phyloP scores from a whole-genome alignment of 140 eudicot species.

The Stevia rebaudiana region DNA sequence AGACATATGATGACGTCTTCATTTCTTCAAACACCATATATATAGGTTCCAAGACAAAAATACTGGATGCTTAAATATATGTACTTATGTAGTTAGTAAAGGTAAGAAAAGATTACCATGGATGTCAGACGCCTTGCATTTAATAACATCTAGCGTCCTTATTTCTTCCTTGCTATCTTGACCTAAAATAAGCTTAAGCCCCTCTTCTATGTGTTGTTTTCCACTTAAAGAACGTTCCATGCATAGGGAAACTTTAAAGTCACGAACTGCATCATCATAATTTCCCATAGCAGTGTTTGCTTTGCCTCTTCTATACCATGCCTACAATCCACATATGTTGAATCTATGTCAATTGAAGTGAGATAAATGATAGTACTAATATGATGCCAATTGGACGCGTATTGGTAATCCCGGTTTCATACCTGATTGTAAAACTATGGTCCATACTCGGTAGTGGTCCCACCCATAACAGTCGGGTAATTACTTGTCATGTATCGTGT shows the following conservation, averaged over 20 bases:
- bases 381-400: too few species aligned
- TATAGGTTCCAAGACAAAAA: background rate
- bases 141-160: slow-evolving; percentile 19
- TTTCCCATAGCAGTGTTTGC: slow-evolving; percentile 65
- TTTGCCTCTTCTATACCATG: slow-evolving; percentile 94
- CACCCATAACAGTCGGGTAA: too few species aligned
- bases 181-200: slow-evolving; percentile 38
- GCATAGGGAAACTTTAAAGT: slow-evolving; percentile 54
- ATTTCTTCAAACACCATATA: slow-evolving; percentile 13
- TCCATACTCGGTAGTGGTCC: too few species aligned
- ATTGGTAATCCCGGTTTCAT: too few species aligned
- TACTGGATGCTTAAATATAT: background rate
- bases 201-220: slow-evolving; percentile 63
- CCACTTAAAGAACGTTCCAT: slow-evolving; percentile 62
- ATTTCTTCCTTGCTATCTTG: slow-evolving; percentile 24
- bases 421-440: too few species aligned
- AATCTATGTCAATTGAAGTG: slow-evolving; percentile 10
- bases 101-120: slow-evolving; percentile 22
- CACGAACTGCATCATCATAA: slow-evolving; percentile 55
- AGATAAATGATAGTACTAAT: background rate
- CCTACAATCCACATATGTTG: slow-evolving; percentile 35
- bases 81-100: background rate
- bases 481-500: too few species aligned
- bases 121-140: slow-evolving; percentile 21
- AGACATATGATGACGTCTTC: background rate